Conservation (phyloP, 805 yeast genomes). For the Jamesozyma spencerorum region DNA sequence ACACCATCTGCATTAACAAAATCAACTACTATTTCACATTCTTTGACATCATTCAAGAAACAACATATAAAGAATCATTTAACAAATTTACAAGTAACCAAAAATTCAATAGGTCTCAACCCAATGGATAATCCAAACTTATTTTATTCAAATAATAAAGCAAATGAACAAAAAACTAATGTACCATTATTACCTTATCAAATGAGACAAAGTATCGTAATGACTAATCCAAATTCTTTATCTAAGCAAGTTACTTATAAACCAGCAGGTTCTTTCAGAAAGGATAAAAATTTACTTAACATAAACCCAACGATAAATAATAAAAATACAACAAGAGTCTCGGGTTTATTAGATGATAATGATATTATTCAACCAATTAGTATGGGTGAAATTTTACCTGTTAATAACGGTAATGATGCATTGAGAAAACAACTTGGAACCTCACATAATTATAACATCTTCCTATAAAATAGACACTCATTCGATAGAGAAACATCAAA, state of each 20-base stretch:
- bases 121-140: slow-evolving; percentile 37
- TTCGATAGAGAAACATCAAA: too few relatives aligned
- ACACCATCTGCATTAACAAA: slow-evolving; percentile 31
- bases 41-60: slow-evolving; percentile 25
- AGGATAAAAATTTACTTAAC: slow-evolving; percentile 13
- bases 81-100: slow-evolving; percentile 7
- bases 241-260: slow-evolving; percentile 41
- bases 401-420: slow-evolving; percentile 16
- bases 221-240: slow-evolving; percentile 66
- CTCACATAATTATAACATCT: slow-evolving; percentile 29
- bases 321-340: slow-evolving; percentile 19
- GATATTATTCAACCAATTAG: slow-evolving; percentile 24
- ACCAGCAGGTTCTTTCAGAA: slow-evolving; percentile 59
- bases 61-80: slow-evolving; percentile 27
- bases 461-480: slow-evolving; percentile 1
- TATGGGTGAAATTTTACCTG: slow-evolving; percentile 27
- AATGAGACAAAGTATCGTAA: slow-evolving; percentile 61
- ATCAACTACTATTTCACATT: slow-evolving; percentile 21
- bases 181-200: slow-evolving; percentile 34
- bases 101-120: slow-evolving; percentile 24
- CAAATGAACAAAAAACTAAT: neutral
- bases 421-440: slow-evolving; percentile 33
- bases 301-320: neutral
- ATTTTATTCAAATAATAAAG: slow-evolving; percentile 20
- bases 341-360: slow-evolving; percentile 21